Evolutionary conservation across 2,329 filamentous ascomycete genomes (phyloP), one percentile per base, ranked within the genome.

Genomic region (Neoarthrinium moseri): DNA sequence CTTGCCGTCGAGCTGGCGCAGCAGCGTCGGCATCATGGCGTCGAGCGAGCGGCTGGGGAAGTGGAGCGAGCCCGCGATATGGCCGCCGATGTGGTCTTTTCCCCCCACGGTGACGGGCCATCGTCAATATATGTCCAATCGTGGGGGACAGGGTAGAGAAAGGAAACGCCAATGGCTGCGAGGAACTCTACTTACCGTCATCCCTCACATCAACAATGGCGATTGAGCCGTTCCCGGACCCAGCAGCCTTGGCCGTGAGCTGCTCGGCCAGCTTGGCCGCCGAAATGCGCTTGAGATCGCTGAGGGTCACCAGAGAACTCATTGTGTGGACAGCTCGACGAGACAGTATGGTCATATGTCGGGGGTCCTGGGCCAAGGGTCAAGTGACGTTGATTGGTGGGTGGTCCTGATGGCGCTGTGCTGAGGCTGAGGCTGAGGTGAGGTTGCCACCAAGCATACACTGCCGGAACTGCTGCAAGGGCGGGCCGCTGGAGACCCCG

Each of bases 161-260:
- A n/a, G n/a, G n/a, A n/a, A n/a, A n/a, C 3, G 18, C 35, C 37
- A 27, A 30, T 45, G 34, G 26, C 24, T 15, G 10, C 29, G 17
- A 11, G 29, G 20, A 24, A 27, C 29, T 23, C 21, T 18, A 59
- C 70, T 45, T 67, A 87, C 86, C 86, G 54, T 84, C 83, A 65
- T 96, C 94, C 47, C 94, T 84, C 6, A 97, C 94, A 65, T 97
- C 94, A 48, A 97, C 79, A 29, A 97, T 75, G 8, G 89, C 89
- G n/a, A 45, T 22, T 24, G 37, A 21, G 11, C 24, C 41, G n/a
- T 27, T 22, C 11, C 27, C 15, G 41, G 61, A 53, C 23, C 60
- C 56, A 39, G 65, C 60, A 43, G 71, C 60, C 27, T 58, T 66
- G 56, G 75, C 70, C 20, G 84, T 75, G 13, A 92, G 76, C 41